phyloP scores from a whole-genome alignment of 2,329 filamentous ascomycete genomes.

The Cladosporium cucumerinum region DNA sequence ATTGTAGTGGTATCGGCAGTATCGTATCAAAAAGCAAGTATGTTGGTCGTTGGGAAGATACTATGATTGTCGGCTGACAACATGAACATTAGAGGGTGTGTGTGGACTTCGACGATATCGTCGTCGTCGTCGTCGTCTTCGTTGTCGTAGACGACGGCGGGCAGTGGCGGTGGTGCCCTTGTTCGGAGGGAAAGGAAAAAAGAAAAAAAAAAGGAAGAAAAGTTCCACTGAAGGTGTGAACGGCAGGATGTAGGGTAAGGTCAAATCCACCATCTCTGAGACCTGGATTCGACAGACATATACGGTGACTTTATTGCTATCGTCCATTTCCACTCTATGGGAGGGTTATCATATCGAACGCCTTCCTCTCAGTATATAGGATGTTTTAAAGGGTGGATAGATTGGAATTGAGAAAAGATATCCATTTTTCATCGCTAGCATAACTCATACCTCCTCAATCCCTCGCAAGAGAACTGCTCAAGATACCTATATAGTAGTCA shows the following conservation, averaged over 20 bases:
- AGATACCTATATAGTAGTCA: background rate
- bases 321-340: background rate
- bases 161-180: background rate
- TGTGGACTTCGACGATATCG: too few relatives aligned
- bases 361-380: background rate
- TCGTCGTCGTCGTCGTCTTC: background rate
- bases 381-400: background rate
- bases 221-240: too few relatives aligned
- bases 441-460: conserved; percentile 10
- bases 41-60: background rate
- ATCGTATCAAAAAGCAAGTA: background rate
- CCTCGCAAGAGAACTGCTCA: conserved; percentile 1
- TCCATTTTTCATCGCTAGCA: conserved; percentile 9
- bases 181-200: background rate
- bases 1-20: background rate
- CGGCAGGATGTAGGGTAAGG: too few relatives aligned
- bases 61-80: too few relatives aligned
- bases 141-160: background rate
- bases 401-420: background rate
- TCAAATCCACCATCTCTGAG: too few relatives aligned
- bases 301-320: background rate
- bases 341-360: background rate
- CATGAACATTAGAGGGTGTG: too few relatives aligned
- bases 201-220: background rate
- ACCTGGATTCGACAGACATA: too few relatives aligned